Evolutionary conservation across 139 green algal species (phyloP).

Genomic region (Coccomyxa sp.): DNA sequence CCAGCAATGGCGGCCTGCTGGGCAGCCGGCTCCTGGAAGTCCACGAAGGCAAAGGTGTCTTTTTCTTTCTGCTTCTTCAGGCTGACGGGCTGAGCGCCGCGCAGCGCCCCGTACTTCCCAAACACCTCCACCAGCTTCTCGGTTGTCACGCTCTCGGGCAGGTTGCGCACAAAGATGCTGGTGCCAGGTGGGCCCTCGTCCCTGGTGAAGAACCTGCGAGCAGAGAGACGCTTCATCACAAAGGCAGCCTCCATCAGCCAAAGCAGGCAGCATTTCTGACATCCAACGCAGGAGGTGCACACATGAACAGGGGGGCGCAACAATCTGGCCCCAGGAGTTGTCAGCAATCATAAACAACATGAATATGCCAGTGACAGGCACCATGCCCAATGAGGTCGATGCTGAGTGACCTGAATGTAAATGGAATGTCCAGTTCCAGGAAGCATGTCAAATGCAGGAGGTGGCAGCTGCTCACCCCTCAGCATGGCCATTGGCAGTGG

Average conservation of each 20-base stretch:
- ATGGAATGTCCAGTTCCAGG: neutral
- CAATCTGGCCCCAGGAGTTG: too few species aligned
- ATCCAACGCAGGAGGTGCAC: too few species aligned
- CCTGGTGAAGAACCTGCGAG: neutral
- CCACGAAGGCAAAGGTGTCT: slow-evolving; percentile 50
- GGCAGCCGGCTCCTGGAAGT: slow-evolving; percentile 34
- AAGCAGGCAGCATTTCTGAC: too few species aligned
- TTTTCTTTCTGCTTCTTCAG: slow-evolving; percentile 42
- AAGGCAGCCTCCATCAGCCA: neutral
- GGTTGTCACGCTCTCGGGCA: slow-evolving; percentile 14
- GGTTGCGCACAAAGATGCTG: slow-evolving; percentile 5
- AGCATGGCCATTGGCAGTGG: neutral
- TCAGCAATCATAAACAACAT: neutral
- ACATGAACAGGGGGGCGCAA: neutral
- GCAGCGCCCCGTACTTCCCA: slow-evolving; percentile 27
- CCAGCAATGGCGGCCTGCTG: slow-evolving; percentile 26
- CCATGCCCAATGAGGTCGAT: neutral
- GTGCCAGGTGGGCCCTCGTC: neutral
- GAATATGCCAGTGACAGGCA: neutral
- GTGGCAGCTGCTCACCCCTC: neutral
- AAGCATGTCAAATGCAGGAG: neutral
- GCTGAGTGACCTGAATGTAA: too few species aligned
- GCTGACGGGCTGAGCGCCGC: slow-evolving; percentile 23
- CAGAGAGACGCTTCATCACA: neutral
- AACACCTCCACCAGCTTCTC: slow-evolving; percentile 33